Evolutionary conservation across 495 filamentous ascomycete species (phyloP), one percentile per base, ranked within the genome.

Genomic region (Aspergillus sclerotioniger): DNA sequence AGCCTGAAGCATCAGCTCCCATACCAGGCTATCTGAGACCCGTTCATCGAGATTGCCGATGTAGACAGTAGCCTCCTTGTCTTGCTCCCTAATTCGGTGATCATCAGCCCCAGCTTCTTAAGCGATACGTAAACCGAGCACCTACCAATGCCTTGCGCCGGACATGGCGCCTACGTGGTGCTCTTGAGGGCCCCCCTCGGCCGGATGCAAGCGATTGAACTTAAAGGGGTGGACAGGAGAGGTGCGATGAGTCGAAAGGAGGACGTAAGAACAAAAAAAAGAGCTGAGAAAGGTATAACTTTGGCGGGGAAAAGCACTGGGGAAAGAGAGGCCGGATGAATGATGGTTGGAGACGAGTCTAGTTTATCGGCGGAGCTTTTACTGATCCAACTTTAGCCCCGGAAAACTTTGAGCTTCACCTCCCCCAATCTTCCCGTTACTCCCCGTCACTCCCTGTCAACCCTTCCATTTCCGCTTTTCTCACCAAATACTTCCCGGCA

Each of bases 31-130:
- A 73, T 97, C 91, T 53, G 90, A 87, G 53, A 91, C 90, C 67
- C 95, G 88, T 76, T 99, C 94, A 74, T 99, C 94, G 65, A 99
- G 88, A 71, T 98, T 98, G 70, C 94, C 94, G 61, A 98, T 87
- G 74, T 99, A 99, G 70, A 97, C 90, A 16, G 94, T 99, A 49
- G 92, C 93, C 75, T 98, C 94, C 71, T 98, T 98, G 71, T 98
- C 92, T 77, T 99, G 94, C 71, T 98, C 93, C 93, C 93, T 96
- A 63, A 57, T 16, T 31, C 6, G 7, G 10, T 31, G 46, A 9
- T 13, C 17, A 28, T 53, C 8, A 60, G 46, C 46, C 5, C n/a
- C 6, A 8, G 52, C 9, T 45, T 53, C 15, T 10, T 0, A 28
- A 48, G 32, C 6, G 21, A 28, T 16, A 17, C 29, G 15, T 8